Conservation (phyloP, 1,284 basidiomycete species). For the Baeospora myosura region DNA sequence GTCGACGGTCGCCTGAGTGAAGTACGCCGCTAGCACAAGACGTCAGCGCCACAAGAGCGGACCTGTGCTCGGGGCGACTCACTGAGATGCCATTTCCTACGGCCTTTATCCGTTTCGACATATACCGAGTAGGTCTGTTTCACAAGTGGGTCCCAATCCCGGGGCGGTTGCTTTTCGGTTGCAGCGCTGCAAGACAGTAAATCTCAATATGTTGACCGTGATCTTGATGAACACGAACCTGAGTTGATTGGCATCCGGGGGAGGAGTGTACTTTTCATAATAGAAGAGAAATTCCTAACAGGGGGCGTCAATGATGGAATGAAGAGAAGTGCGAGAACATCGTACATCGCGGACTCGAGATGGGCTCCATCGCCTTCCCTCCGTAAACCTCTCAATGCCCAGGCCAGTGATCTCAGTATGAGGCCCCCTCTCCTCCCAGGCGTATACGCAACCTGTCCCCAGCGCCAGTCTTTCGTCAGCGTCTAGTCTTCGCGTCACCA, state of each 20-base stretch:
- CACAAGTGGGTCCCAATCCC: constrained; percentile 65
- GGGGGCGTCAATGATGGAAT: constrained; percentile 7
- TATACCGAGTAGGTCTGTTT: constrained; percentile 77
- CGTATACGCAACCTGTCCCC: constrained; percentile 67
- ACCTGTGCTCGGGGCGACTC: constrained; percentile 14
- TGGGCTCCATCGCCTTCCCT: constrained; percentile 72
- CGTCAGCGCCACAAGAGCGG: constrained; percentile 12
- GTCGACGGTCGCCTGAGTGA: constrained; percentile 65
- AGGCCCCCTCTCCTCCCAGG: constrained; percentile 78
- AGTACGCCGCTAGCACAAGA: constrained; percentile 56
- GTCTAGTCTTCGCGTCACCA: constrained; percentile 72
- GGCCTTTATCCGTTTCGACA: constrained; percentile 53
- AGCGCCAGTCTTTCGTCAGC: constrained; percentile 64
- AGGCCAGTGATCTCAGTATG: constrained; percentile 70
- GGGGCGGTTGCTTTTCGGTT: constrained; percentile 38
- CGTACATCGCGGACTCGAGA: constrained; percentile 71
- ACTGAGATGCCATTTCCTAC: constrained; percentile 77
- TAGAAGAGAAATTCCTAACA: constrained; percentile 74
- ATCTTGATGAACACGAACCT: constrained; percentile 29
- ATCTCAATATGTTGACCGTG: neutral
- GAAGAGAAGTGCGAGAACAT: constrained; percentile 14
- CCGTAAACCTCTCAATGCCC: constrained; percentile 73
- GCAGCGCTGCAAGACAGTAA: constrained; percentile 5
- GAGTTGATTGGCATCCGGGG: constrained; percentile 32
- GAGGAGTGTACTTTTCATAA: constrained; percentile 59